phyloP scores from a whole-genome alignment of 805 yeast genomes.

The Hanseniaspora pseudoguilliermondii region DNA sequence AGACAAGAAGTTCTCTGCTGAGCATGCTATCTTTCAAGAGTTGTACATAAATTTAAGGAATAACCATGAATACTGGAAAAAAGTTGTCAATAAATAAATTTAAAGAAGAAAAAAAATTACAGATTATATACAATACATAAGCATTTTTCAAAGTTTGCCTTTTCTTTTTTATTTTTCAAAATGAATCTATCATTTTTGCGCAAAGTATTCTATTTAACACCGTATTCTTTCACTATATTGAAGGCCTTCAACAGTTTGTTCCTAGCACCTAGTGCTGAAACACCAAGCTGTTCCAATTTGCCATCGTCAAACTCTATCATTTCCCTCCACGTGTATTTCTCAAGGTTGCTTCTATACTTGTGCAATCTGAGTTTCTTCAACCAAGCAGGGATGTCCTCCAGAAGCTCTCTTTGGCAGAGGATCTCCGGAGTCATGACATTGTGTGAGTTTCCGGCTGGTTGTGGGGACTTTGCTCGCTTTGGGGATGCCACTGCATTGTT shows the following conservation, averaged over 20 bases:
- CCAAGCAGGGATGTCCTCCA: slow-evolving; percentile 84
- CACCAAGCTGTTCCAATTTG: slow-evolving; percentile 66
- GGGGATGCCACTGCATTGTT: neutral
- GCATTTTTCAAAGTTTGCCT: too few species aligned
- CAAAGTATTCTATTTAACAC: neutral
- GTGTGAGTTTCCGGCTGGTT: slow-evolving; percentile 2
- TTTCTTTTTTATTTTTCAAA: neutral
- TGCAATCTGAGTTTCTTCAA: slow-evolving; percentile 77
- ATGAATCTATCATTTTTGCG: too few species aligned
- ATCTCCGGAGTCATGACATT: slow-evolving; percentile 36
- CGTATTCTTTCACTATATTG: slow-evolving; percentile 57
- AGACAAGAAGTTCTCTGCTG: slow-evolving; percentile 42
- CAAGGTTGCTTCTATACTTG: slow-evolving; percentile 79
- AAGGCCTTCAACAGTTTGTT: slow-evolving; percentile 87
- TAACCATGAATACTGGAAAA: slow-evolving; percentile 1
- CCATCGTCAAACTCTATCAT: slow-evolving; percentile 59
- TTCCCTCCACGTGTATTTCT: slow-evolving; percentile 64
- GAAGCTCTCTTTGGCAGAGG: slow-evolving; percentile 39
- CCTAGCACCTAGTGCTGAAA: slow-evolving; percentile 89
- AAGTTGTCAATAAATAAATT: neutral
- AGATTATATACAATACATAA: neutral
- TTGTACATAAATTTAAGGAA: neutral
- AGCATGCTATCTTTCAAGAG: slow-evolving; percentile 17
- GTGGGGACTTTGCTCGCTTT: neutral
- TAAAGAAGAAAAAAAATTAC: neutral